Base-by-base conservation (phyloP, 768 basidiomycete species). In the Lactarius evosmus region DNA sequence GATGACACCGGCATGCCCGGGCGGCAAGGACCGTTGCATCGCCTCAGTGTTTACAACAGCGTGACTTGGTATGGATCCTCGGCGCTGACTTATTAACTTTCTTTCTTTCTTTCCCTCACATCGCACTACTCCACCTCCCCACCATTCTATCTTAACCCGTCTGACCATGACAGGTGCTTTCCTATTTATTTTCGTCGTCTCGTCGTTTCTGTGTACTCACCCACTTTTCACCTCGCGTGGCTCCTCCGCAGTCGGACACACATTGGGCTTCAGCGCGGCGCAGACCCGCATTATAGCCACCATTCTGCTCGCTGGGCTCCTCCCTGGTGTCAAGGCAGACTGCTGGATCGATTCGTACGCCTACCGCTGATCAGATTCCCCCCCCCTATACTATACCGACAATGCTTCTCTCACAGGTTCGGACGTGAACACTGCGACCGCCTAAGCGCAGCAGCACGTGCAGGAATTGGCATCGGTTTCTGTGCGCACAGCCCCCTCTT, bases 261-360 rank as follows among this genome's bases (percentile, higher is more conserved):
- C 17, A 16, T 7, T 11, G n/a, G 27, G 30, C 19, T 27, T 33
- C n/a, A 54, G 29, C 51, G 8, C 1, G 1, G 5, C 62, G 7
- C 27, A 36, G 19, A 11, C 22, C 25, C 54, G 30, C n/a, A 52
- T 58, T 22, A 7, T 57, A 52, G 17, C 49, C 19, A 16, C 17
- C 34, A 30, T 30, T 29, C 19, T 61, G 3, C 50, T 61, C 2
- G 30, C 30, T 6, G 25, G 55, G 5, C 7, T 57, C n/a, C 38
- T 61, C 19, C 64, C 64, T 11, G 33, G 30, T 34, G 64, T 49
- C 19, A 51, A 12, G 29, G 64, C 60, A 6, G 14, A 41, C 11
- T 65, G 64, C 32, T 65, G 40, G 38, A 17, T 61, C 7, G 55
- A 61, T 19, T 0, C 0, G 64, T 65, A 57, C 16, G 64, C 56